Base-by-base conservation (phyloP, 805 yeast species). In the Priceomyces haplophilus region DNA sequence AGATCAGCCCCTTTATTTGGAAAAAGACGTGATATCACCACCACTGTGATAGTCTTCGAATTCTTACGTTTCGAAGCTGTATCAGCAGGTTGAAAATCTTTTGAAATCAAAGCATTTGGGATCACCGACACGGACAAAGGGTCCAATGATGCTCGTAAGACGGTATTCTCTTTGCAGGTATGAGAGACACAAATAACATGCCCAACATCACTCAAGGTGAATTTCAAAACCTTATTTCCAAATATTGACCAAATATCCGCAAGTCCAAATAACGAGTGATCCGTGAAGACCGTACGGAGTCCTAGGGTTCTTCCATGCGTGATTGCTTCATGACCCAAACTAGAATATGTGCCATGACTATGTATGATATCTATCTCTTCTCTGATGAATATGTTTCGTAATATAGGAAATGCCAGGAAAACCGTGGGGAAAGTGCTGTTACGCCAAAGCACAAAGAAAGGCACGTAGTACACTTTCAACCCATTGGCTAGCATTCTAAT, bases 1-100 rank as follows among this genome's bases (percentile, higher is more conserved):
- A 93, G 69, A 56, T 90, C 99, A 0, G 95, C 93, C 27, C 99
- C 99, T 59, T 93, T 93, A 61, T 93, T 93, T n/a, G 95, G 95
- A 58, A 86, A 93, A 17, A 93, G 69, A 50, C 99, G 71, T 7
- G 97, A 86, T 18, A 95, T 91, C 15, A 88, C 91, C 20, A 93
- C 96, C 13, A 93, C 83, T 0, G 95, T 88, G 29, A 93, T 83
- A 12, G 36, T 40, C 31, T 40, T 42, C 37, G 27, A 49, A 29
- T 34, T 44, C 33, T 31, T 47, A 7, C 39, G 36, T 32, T 17
- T 37, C 21, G 50, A 55, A 37, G 39, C 51, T 35, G 40, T 51
- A 33, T 11, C 61, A 4, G 25, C 16, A 7, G 52, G 89, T n/a
- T 60, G 59, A 59, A 93, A 93, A 59, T 90, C 95, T 36, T 78